Conservation (phyloP, 2,329 filamentous ascomycete species). For the Bipolaris cookei region DNA sequence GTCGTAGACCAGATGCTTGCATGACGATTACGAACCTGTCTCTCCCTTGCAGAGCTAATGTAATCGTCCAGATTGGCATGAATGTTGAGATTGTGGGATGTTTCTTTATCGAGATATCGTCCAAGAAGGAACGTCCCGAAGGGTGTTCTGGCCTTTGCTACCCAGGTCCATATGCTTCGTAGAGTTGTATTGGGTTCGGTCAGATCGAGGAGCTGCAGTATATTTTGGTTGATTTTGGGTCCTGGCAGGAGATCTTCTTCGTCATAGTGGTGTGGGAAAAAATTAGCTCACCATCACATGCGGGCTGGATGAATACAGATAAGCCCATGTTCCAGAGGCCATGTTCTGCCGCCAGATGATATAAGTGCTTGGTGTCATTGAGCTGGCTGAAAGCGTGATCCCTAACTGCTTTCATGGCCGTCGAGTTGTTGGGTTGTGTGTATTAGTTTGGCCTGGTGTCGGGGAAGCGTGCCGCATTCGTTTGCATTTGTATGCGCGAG, state of each 20-base stretch:
- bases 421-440: constrained; percentile 39
- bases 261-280: constrained; percentile 53
- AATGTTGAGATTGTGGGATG: constrained; percentile 58
- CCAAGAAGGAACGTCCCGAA: no score
- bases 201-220: constrained; percentile 55
- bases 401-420: constrained; percentile 56
- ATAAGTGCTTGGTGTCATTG: constrained; percentile 54
- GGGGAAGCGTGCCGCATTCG: constrained; percentile 48
- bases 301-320: neutral
- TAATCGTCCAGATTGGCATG: constrained; percentile 56
- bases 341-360: constrained; percentile 52
- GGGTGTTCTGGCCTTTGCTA: constrained; percentile 57
- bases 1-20: constrained; percentile 15
- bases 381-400: constrained; percentile 60
- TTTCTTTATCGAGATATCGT: constrained; percentile 38
- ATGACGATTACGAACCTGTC: constrained; percentile 24
- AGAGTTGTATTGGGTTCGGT: constrained; percentile 53
- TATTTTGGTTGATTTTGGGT: constrained; percentile 53
- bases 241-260: constrained; percentile 60
- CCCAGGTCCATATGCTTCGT: constrained; percentile 52
- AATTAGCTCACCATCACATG: neutral
- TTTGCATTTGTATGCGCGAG: constrained; percentile 50
- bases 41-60: constrained; percentile 50
- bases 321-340: constrained; percentile 49
- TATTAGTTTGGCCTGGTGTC: constrained; percentile 44